Evolutionary conservation across 2,329 filamentous ascomycete species (phyloP).

Genomic region (Paraconiothyrium brasiliense): DNA sequence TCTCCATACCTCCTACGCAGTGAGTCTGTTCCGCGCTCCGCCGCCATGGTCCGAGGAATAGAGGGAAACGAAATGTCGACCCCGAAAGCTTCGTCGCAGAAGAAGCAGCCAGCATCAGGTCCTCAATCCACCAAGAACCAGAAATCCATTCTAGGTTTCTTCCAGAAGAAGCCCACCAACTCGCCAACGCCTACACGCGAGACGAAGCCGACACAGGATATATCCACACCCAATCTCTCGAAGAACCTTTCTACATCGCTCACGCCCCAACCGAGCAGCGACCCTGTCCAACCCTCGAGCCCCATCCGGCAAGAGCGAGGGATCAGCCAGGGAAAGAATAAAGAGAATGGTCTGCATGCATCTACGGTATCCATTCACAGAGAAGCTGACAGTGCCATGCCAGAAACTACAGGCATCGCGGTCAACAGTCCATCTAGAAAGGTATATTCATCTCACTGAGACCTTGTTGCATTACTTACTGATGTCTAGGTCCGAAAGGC

Average conservation of each 20-base stretch:
- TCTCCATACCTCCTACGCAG: background rate
- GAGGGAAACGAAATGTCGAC: conserved; percentile 59
- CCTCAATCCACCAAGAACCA: conserved; percentile 68
- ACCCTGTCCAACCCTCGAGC: conserved; percentile 72
- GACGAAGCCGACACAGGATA: conserved; percentile 37
- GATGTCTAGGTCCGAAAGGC: conserved; percentile 64
- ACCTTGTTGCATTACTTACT: conserved; percentile 19
- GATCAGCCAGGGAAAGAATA: conserved; percentile 59
- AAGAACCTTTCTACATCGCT: conserved; percentile 52
- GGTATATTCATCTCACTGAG: conserved; percentile 58
- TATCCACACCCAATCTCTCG: conserved; percentile 33
- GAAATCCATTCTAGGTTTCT: conserved; percentile 81
- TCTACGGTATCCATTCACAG: conserved; percentile 49
- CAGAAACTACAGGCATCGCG: conserved; percentile 56
- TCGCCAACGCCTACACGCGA: conserved; percentile 54
- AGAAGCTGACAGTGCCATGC: conserved; percentile 53
- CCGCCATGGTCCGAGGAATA: conserved; percentile 53
- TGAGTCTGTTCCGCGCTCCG: background rate
- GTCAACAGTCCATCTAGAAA: conserved; percentile 82
- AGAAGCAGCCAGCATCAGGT: conserved; percentile 56
- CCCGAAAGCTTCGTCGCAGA: conserved; percentile 52
- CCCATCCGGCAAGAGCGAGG: conserved; percentile 71
- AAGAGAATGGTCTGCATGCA: conserved; percentile 61
- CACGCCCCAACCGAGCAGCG: conserved; percentile 84
- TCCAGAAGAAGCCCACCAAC: conserved; percentile 68